Evolutionary conservation across 768 basidiomycete species (phyloP), one percentile per base, ranked within the genome.

Genomic region (Punctularia strigosozonata): DNA sequence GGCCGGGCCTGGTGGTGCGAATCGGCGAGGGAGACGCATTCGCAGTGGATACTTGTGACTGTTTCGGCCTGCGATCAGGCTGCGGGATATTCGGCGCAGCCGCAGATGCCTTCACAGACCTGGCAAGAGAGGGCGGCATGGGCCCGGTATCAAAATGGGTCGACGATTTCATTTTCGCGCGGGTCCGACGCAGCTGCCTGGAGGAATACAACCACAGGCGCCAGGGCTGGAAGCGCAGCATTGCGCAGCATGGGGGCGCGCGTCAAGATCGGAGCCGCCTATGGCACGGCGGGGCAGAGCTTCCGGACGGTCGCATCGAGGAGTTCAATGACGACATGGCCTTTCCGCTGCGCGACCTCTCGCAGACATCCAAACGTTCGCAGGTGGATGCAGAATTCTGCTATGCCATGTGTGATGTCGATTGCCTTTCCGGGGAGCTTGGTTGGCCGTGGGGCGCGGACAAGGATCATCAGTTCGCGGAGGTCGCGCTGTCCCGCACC

Each of bases 281-380:
- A 3, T 63, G 57, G 56, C 65, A 39, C 37, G 22, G 38, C 24
- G 61, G 61, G 0, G 31, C 36, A 0, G 22, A 19, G 2, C 24
- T 52, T 14, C 43, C 47, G 0, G 42, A 53, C 34, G 52, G 48
- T 0, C 21, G 10, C 0, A 2, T 31, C 0, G 50, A 59, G 26
- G 58, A 66, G 38, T 63, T 56, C 37, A 56, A 59, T 25, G 58
- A 66, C 22, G 58, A 65, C 25, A 40, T 37, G 7, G 3, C 10
- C 2, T 41, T 32, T 36, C 46, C 43, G 6, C 36, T 55, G n/a
- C 15, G 4, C 0, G 53, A 60, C 34, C 46, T 53, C 1, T 60
- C 58, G 1, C 0, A 1, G 2, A 5, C 14, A 0, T 60, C 56
- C 1, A 44, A 49, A 0, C 43, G 52, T 0, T 52, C 46, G 0